phyloP scores from a whole-genome alignment of 2,329 filamentous ascomycete species.

The Hymenoscyphus repandus region DNA sequence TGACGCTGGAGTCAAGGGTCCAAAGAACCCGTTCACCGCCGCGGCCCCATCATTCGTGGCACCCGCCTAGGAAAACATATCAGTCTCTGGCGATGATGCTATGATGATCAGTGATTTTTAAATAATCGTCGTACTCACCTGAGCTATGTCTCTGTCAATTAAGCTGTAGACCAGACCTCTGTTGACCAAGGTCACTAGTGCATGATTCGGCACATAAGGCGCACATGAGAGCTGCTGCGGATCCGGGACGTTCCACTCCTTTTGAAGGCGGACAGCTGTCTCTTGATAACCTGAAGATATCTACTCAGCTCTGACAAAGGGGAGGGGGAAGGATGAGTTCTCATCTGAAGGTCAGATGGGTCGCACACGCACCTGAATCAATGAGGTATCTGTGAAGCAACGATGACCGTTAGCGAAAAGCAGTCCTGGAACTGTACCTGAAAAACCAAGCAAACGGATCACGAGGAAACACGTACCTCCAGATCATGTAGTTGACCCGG shows the following conservation, averaged over 20 bases:
- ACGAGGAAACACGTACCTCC: conserved; percentile 51
- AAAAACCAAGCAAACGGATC: conserved; percentile 25
- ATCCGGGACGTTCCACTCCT: conserved; percentile 60
- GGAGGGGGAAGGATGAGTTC: not conserved
- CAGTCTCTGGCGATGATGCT: too few relatives aligned
- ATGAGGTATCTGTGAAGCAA: conserved; percentile 30
- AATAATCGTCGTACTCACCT: conserved; percentile 21
- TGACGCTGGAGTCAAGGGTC: conserved; percentile 26
- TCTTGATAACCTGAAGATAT: conserved; percentile 55
- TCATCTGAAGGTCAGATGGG: conserved; percentile 1
- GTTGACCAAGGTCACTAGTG: conserved; percentile 58
- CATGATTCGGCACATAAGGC: conserved; percentile 59
- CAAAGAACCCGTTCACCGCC: conserved; percentile 29
- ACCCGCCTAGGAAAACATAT: conserved; percentile 7
- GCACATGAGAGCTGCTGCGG: conserved; percentile 61
- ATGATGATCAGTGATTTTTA: conserved; percentile 6
- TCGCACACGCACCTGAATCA: conserved; percentile 30
- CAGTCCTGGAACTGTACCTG: conserved; percentile 17
- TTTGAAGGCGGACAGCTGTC: conserved; percentile 62
- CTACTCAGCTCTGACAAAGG: not conserved
- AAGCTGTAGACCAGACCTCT: conserved; percentile 58
- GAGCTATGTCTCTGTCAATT: conserved; percentile 45
- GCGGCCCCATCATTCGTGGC: conserved; percentile 15
- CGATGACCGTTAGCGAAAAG: conserved; percentile 28
- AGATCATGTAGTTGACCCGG: conserved; percentile 65